These are phyloP conservation scores for Aspergillus quadrilineatus DNA, from an alignment of 2,329 filamentous ascomycete genomes.

Conservation along the genomic window DNA sequence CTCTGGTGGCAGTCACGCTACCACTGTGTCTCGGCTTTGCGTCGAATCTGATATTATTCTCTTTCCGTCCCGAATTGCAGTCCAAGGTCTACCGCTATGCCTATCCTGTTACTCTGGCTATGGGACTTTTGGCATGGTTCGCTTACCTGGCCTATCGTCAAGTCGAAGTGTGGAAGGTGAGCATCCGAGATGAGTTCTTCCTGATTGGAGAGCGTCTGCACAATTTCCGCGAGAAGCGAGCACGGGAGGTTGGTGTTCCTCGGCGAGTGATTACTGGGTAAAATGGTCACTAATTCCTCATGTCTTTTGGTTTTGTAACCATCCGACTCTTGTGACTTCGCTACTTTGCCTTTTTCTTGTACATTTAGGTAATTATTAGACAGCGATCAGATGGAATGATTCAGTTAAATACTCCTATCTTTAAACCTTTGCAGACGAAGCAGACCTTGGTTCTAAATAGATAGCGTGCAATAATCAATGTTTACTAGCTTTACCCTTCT, in stretches of 20 bases:
- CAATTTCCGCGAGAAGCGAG: conserved; percentile 73
- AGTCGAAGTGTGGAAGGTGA: conserved; percentile 72
- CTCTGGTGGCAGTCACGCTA: conserved; percentile 59
- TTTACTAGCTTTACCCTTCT: too few relatives aligned
- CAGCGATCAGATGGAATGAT: background rate
- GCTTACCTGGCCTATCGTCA: conserved; percentile 48
- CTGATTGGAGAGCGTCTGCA: conserved; percentile 91
- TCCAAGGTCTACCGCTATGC: conserved; percentile 62
- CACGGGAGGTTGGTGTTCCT: conserved; percentile 39
- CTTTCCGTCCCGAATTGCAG: conserved; percentile 32
- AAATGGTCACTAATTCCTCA: too few relatives aligned
- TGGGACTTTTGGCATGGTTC: conserved; percentile 53
- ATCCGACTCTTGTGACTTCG: too few relatives aligned
- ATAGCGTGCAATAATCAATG: too few relatives aligned
- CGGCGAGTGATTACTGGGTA: conserved; percentile 39
- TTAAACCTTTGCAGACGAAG: background rate
- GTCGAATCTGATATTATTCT: conserved; percentile 47
- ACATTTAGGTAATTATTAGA: conserved; percentile 1
- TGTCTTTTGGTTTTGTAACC: too few relatives aligned
- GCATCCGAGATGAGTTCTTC: conserved; percentile 92
- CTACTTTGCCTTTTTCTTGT: background rate
- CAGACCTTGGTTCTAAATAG: background rate
- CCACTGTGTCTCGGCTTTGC: conserved; percentile 63
- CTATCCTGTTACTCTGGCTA: conserved; percentile 65
- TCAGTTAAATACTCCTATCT: background rate